These are phyloP conservation scores for Penicillium alfredii DNA, from an alignment of 495 filamentous ascomycete genomes.

Conservation along the genomic window DNA sequence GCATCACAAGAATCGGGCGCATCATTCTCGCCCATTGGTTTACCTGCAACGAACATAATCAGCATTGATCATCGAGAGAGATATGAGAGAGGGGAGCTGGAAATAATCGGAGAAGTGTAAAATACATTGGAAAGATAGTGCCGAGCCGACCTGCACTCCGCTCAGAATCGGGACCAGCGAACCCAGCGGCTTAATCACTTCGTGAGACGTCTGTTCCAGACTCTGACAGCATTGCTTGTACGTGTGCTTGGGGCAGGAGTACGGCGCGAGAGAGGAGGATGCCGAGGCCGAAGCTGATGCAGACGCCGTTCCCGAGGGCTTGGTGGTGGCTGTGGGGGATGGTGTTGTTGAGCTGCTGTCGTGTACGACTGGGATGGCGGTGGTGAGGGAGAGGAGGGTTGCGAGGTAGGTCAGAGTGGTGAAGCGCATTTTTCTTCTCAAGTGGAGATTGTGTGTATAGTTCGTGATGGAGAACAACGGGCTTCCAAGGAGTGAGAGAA, in stretches of 20 bases:
- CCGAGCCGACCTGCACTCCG: conserved; percentile 20
- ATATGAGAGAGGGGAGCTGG: no score
- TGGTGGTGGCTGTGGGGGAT: conserved; percentile 3
- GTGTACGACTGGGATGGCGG: conserved; percentile 8
- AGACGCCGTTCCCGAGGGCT: neutral
- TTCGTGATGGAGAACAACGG: no score
- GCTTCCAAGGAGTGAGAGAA: no score
- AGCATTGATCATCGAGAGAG: no score
- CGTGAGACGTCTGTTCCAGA: conserved; percentile 14
- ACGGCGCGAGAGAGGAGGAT: conserved; percentile 11
- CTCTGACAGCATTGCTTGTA: conserved; percentile 31
- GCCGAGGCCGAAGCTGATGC: neutral
- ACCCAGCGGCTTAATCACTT: conserved; percentile 16
- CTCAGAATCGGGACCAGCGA: conserved; percentile 20
- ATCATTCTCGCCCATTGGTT: conserved; percentile 15
- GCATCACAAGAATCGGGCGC: conserved; percentile 16
- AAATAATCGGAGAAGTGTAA: conserved; percentile 1
- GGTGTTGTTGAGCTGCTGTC: conserved; percentile 2
- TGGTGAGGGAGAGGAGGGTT: conserved; percentile 10
- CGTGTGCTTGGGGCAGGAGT: conserved; percentile 14
- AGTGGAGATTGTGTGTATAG: neutral
- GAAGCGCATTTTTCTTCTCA: conserved; percentile 9
- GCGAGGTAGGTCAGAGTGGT: conserved; percentile 4
- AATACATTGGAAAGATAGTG: conserved; percentile 30
- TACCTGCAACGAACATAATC: conserved; percentile 7